Evolutionary conservation across 2,329 filamentous ascomycete genomes (phyloP).

Genomic region (Akanthomyces uredinophilus): DNA sequence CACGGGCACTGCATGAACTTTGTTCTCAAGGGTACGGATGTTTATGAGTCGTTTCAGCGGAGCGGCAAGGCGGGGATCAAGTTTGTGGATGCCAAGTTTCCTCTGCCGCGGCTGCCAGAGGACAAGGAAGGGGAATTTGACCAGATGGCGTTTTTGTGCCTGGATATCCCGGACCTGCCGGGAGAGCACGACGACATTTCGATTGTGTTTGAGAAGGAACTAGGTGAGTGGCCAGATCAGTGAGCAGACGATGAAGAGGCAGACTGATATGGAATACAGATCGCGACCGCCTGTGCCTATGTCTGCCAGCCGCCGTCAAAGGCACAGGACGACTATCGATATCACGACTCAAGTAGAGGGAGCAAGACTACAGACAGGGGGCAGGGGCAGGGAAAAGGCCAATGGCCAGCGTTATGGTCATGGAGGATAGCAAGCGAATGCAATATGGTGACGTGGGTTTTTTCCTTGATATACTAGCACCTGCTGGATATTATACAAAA

Average conservation of each 20-base stretch:
- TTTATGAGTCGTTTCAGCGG: constrained; percentile 65
- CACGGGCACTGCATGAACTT: constrained; percentile 90
- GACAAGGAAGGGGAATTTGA: constrained; percentile 47
- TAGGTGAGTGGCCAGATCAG: constrained; percentile 48
- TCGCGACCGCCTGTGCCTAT: constrained; percentile 47
- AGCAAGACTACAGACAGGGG: neutral
- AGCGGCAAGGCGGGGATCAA: constrained; percentile 67
- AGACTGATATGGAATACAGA: constrained; percentile 35
- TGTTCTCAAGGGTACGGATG: constrained; percentile 75
- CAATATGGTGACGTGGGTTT: neutral
- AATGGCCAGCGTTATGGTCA: neutral
- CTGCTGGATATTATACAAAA: constrained; percentile 3
- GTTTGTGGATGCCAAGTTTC: constrained; percentile 87
- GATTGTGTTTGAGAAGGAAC: constrained; percentile 74
- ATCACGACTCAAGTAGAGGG: constrained; percentile 3
- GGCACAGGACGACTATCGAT: constrained; percentile 34
- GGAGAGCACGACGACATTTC: constrained; percentile 90
- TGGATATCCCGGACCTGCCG: constrained; percentile 84
- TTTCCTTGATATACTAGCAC: neutral
- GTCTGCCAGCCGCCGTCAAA: constrained; percentile 54
- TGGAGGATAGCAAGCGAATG: constrained; percentile 3
- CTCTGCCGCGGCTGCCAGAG: constrained; percentile 60
- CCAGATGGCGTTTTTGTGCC: constrained; percentile 70
- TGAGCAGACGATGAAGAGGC: neutral
- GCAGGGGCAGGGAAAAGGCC: neutral